phyloP scores from a whole-genome alignment of 352 stramenopile genomes.

The Aphanomyces invadans region DNA sequence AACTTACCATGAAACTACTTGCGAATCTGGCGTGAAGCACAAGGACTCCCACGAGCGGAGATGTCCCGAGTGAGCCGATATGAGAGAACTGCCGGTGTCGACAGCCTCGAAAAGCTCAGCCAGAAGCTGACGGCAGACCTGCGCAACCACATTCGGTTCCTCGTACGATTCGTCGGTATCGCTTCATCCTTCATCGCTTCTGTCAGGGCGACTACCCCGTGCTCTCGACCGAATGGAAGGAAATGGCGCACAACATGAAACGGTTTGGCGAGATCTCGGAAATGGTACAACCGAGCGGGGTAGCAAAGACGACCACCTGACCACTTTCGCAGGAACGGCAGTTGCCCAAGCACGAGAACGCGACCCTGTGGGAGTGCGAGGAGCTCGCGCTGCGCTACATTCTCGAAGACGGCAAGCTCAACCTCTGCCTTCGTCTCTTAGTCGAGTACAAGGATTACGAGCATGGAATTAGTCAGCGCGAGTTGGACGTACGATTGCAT shows the following conservation, averaged over 20 bases:
- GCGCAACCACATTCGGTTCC: conserved; percentile 79
- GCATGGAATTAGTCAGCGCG: conserved; percentile 54
- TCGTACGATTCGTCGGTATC: conserved; percentile 33
- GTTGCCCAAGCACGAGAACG: conserved; percentile 73
- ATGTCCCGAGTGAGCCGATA: conserved; percentile 26
- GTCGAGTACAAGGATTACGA: conserved; percentile 77
- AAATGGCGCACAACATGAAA: conserved; percentile 83
- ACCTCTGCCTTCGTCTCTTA: conserved; percentile 79
- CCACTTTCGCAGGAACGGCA: conserved; percentile 42
- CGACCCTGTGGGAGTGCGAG: conserved; percentile 87
- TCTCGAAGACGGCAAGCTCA: conserved; percentile 87
- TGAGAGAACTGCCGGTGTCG: conserved; percentile 34
- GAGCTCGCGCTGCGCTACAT: conserved; percentile 71
- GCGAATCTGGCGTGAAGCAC: too few relatives aligned
- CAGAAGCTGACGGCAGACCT: conserved; percentile 81
- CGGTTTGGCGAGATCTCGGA: conserved; percentile 86
- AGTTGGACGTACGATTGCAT: conserved; percentile 31
- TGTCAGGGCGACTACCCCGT: conserved; percentile 82
- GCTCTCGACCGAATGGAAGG: conserved; percentile 79
- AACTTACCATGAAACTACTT: too few relatives aligned
- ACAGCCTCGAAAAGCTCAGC: conserved; percentile 78
- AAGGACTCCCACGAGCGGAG: too few relatives aligned
- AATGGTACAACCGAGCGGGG: conserved; percentile 35
- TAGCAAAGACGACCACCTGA: not conserved
- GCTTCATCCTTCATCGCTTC: too few relatives aligned